Conservation (phyloP, 2,329 filamentous ascomycete genomes). For the Pezizomycotina sp. region DNA sequence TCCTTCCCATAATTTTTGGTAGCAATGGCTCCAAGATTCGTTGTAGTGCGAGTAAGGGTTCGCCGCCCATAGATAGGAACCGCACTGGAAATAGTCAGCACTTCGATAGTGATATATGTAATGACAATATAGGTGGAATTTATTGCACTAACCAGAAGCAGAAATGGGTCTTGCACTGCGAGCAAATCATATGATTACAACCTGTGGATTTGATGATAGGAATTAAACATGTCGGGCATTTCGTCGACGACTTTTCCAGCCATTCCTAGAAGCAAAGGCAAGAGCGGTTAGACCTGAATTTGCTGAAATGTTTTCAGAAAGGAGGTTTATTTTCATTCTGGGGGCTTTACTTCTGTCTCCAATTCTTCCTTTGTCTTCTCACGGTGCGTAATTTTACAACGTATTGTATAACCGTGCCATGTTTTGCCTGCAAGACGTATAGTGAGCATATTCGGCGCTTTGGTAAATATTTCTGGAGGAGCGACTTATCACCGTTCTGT, state of each 20-base stretch:
- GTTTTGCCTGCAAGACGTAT: too few species aligned
- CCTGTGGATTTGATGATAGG: constrained; percentile 81
- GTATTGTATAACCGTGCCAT: constrained; percentile 80
- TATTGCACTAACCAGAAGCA: too few species aligned
- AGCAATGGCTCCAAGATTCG: constrained; percentile 50
- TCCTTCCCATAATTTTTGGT: constrained; percentile 76
- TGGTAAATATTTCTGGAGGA: not conserved
- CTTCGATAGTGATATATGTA: too few species aligned
- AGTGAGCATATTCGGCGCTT: constrained; percentile 30
- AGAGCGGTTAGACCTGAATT: too few species aligned
- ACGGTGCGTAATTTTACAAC: constrained; percentile 50
- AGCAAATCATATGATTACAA: constrained; percentile 78
- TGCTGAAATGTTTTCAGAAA: too few species aligned
- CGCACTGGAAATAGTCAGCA: too few species aligned
- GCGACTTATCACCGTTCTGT: too few species aligned
- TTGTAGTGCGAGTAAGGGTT: constrained; percentile 91
- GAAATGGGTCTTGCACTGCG: constrained; percentile 68
- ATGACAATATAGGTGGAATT: too few species aligned
- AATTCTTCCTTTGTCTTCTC: constrained; percentile 42
- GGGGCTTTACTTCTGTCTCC: constrained; percentile 69
- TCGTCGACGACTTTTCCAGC: constrained; percentile 61
- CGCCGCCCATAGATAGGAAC: constrained; percentile 60
- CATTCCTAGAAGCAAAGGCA: too few species aligned
- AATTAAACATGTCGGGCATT: constrained; percentile 73
- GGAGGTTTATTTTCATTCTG: too few species aligned